Evolutionary conservation across 768 basidiomycete genomes (phyloP).

Genomic region (Mycena olivaceomarginata): DNA sequence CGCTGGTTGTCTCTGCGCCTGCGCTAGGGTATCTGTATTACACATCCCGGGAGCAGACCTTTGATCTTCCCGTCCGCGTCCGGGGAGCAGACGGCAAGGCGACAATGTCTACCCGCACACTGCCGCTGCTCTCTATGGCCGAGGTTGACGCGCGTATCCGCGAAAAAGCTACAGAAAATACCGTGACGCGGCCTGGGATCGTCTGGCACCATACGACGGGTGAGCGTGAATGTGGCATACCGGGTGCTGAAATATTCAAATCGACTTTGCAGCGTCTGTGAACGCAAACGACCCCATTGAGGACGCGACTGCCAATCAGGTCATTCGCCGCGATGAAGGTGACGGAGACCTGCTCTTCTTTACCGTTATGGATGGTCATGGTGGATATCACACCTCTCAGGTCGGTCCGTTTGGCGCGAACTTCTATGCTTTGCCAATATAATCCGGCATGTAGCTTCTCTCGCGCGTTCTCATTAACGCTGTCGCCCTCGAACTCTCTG

Average conservation of each 20-base stretch:
- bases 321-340: slow-evolving; percentile 78
- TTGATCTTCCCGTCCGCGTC: slow-evolving; percentile 75
- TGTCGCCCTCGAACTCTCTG: slow-evolving; percentile 84
- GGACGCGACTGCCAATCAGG: slow-evolving; percentile 86
- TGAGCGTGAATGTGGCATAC: background rate
- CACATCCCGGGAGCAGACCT: slow-evolving; percentile 67
- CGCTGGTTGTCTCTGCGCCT: slow-evolving; percentile 73
- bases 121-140: slow-evolving; percentile 74
- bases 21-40: slow-evolving; percentile 78
- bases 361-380: slow-evolving; percentile 94
- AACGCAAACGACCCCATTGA: slow-evolving; percentile 95
- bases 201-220: slow-evolving; percentile 85
- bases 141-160: slow-evolving; percentile 75
- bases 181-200: slow-evolving; percentile 69
- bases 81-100: slow-evolving; percentile 77
- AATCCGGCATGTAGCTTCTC: slow-evolving; percentile 65
- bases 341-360: slow-evolving; percentile 91
- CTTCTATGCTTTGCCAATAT: background rate
- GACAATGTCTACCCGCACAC: slow-evolving; percentile 69
- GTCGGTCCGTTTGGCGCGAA: slow-evolving; percentile 30
- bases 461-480: slow-evolving; percentile 90
- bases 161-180: slow-evolving; percentile 69
- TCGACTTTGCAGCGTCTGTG: slow-evolving; percentile 68
- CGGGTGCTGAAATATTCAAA: background rate
- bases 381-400: slow-evolving; percentile 88